Evolutionary conservation across 495 filamentous ascomycete species (phyloP).

Genomic region (Sporormia fimetaria): DNA sequence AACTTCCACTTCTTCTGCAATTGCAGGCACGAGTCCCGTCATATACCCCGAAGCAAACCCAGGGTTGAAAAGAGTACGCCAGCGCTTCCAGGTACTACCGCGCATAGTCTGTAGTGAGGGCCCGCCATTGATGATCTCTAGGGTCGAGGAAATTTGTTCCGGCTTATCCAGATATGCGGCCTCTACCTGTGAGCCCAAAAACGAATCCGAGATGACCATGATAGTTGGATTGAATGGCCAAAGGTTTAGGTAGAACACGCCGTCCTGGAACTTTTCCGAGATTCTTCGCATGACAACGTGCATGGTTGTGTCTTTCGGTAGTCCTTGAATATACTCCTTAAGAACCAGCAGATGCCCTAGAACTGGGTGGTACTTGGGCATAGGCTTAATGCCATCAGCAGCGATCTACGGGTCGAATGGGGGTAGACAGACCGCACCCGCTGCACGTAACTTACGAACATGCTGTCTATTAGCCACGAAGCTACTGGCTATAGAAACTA

Average conservation of each 20-base stretch:
- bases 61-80: constrained; percentile 32
- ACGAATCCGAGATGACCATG: constrained; percentile 22
- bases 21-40: constrained; percentile 28
- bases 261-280: constrained; percentile 12
- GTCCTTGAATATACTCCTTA: constrained; percentile 14
- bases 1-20: constrained; percentile 27
- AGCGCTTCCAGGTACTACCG: constrained; percentile 29
- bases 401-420: neutral
- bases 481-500: neutral
- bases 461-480: constrained; percentile 1
- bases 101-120: constrained; percentile 30
- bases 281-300: constrained; percentile 1
- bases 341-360: constrained; percentile 26
- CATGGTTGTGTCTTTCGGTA: constrained; percentile 4
- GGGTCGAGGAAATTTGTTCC: constrained; percentile 8
- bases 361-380: constrained; percentile 26
- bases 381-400: constrained; percentile 16
- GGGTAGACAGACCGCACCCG: neutral
- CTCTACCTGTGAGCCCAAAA: constrained; percentile 22
- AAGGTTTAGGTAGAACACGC: constrained; percentile 29
- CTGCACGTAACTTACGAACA: neutral
- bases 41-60: constrained; percentile 30
- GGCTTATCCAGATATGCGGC: constrained; percentile 3
- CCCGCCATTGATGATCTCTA: constrained; percentile 28
- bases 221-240: constrained; percentile 29